Evolutionary conservation across 176 grass and related monocot species (phyloP), one percentile per base, ranked within the genome.

Genomic region (Lolium perenne): DNA sequence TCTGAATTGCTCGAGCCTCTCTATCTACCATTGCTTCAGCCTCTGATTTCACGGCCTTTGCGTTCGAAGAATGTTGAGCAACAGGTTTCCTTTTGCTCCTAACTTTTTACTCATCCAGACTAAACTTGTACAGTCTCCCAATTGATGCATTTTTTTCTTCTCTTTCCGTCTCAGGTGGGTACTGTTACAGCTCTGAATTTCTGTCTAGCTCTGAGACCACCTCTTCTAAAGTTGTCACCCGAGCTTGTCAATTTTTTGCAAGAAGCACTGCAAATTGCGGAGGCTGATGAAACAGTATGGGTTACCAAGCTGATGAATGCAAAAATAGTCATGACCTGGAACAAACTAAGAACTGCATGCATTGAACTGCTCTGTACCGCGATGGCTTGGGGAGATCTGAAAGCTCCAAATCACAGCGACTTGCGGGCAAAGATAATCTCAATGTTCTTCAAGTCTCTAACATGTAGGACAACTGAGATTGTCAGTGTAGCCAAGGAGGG

Each of bases 361-460:
- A 99, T 99, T 54, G 97, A 99, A 86, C 82, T 99, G 20, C 97
- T 99, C 41, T 99, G 97, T 86, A 96, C 97, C 80, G 97, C 97
- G 45, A 99, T 99, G 97, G 97, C 94, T 66, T 99, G 94, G 97
- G 94, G 91, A 73, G 97, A 99, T 91, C 85, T 99, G 14, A 95
- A 94, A 88, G 91, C 97, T 45, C 88, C 89, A 25, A 91, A 77
- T 86, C 92, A 99, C 47, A 87, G 71, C 46, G 97, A 96, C 38
- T 76, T 99, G 71, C 90, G 97, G n/a, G 92, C 97, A 56, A 99
- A 99, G 80, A 96, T 99, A 22, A 99, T 99, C 70, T 90, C 97
- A 45, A 99, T 99, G 97, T 99, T 99, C 84, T 99, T 99, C 65
- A 99, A 99, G 84, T 99, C 97, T 84, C 67, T 99, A 53, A 99